Evolutionary conservation across 352 stramenopile species (phyloP).

Genomic region (Phytophthora litchii): DNA sequence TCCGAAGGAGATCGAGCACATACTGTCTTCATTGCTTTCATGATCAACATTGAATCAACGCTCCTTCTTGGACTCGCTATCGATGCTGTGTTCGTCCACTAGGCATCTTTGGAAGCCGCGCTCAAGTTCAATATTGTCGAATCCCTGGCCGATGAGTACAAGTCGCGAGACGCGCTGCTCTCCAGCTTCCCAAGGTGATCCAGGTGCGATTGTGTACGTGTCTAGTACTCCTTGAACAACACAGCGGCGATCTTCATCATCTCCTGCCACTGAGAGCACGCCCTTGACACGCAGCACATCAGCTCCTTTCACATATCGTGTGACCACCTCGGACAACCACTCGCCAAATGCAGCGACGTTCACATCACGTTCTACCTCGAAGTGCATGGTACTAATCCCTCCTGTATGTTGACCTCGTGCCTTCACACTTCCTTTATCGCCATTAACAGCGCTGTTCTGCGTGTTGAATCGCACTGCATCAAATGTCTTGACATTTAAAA

Average conservation of each 20-base stretch:
- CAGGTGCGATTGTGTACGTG: conserved; percentile 76
- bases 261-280: conserved; percentile 53
- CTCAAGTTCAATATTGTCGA: conserved; percentile 52
- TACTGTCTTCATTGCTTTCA: neutral
- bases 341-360: conserved; percentile 60
- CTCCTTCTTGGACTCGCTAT: conserved; percentile 43
- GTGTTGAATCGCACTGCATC: conserved; percentile 63
- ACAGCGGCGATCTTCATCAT: conserved; percentile 45
- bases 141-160: conserved; percentile 69
- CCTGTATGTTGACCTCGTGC: conserved; percentile 50
- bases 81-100: conserved; percentile 5
- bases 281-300: conserved; percentile 75
- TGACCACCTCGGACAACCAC: conserved; percentile 63
- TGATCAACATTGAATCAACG: conserved; percentile 27
- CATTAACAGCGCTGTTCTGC: conserved; percentile 26
- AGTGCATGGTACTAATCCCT: conserved; percentile 59
- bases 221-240: conserved; percentile 76
- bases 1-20: neutral
- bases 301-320: conserved; percentile 54
- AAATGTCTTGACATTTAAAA: conserved; percentile 78
- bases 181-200: conserved; percentile 34
- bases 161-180: conserved; percentile 55
- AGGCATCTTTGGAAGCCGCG: conserved; percentile 54
- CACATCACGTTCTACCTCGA: conserved; percentile 53
- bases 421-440: conserved; percentile 13